Evolutionary conservation across 192 early-diverging fungal species (phyloP).

Genomic region (Allomyces arbusculus): DNA sequence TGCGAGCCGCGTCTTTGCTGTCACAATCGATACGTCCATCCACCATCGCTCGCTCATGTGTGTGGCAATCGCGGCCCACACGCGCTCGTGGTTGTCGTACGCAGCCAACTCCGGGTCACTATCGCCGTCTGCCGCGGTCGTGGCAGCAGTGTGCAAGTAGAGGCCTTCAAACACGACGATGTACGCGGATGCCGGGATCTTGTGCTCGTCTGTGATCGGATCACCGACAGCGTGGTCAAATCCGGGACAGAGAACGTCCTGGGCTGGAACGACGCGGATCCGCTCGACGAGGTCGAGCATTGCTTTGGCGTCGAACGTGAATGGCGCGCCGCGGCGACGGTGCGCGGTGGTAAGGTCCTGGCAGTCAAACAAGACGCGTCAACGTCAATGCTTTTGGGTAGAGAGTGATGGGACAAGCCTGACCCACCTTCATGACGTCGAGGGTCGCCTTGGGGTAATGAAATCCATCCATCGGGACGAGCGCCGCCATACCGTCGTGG

Average conservation of each 20-base stretch:
- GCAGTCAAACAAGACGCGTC: no score
- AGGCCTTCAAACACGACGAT: slow-evolving; percentile 31
- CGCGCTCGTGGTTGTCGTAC: no score
- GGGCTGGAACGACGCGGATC: background rate
- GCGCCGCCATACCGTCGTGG: slow-evolving; percentile 7
- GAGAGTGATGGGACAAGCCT: no score
- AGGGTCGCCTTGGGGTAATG: slow-evolving; percentile 18
- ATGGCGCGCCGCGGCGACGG: slow-evolving; percentile 24
- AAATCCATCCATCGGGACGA: slow-evolving; percentile 33
- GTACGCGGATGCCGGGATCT: slow-evolving; percentile 13
- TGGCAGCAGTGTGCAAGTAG: slow-evolving; percentile 18
- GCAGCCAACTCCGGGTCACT: no score
- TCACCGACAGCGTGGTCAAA: slow-evolving; percentile 27
- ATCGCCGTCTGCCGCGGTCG: background rate
- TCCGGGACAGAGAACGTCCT: slow-evolving; percentile 15
- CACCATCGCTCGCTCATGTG: slow-evolving; percentile 24
- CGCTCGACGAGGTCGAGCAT: background rate
- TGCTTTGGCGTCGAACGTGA: slow-evolving; percentile 25
- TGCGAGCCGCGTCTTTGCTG: no score
- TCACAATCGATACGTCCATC: slow-evolving; percentile 5
- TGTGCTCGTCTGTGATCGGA: slow-evolving; percentile 18
- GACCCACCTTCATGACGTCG: slow-evolving; percentile 9
- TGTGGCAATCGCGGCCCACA: slow-evolving; percentile 16
- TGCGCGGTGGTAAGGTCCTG: slow-evolving; percentile 21
- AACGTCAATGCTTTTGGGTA: no score